Evolutionary conservation across 768 basidiomycete species (phyloP).

Genomic region (Boletus bicolor): DNA sequence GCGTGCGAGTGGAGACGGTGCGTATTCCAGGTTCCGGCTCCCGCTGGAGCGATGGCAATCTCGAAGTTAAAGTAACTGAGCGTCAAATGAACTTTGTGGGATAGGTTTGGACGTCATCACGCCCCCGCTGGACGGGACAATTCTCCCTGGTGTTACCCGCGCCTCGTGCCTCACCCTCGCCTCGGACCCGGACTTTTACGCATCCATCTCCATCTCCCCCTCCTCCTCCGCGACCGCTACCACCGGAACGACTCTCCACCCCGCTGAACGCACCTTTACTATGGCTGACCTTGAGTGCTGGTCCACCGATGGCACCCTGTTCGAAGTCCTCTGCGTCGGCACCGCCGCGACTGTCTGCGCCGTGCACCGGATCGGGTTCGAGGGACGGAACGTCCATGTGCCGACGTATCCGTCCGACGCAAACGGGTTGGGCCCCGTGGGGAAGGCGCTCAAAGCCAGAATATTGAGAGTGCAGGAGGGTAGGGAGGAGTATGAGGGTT

Average conservation of each 20-base stretch:
- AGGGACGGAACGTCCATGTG: conserved; percentile 58
- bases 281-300: conserved; percentile 56
- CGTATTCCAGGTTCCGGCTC: neutral
- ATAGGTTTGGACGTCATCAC: conserved; percentile 73
- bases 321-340: conserved; percentile 85
- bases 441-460: conserved; percentile 64
- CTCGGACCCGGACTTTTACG: conserved; percentile 52
- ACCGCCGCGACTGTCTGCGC: conserved; percentile 77
- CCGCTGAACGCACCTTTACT: conserved; percentile 60
- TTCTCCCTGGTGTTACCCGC: conserved; percentile 90
- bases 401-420: conserved; percentile 46
- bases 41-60: too few relatives aligned
- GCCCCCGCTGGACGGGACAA: conserved; percentile 86
- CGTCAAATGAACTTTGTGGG: too few relatives aligned
- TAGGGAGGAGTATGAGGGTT: conserved; percentile 54
- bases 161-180: conserved; percentile 77
- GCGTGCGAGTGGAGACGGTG: conserved; percentile 52
- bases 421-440: conserved; percentile 51
- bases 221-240: neutral
- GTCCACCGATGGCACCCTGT: conserved; percentile 55
- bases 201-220: neutral
- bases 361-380: conserved; percentile 70
- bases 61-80: too few relatives aligned
- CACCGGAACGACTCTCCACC: conserved; percentile 32
- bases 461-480: conserved; percentile 81